Evolutionary conservation across 164 flowering plant species (phyloP), one percentile per base, ranked within the genome.

Genomic region (Tetracentron sinense): DNA sequence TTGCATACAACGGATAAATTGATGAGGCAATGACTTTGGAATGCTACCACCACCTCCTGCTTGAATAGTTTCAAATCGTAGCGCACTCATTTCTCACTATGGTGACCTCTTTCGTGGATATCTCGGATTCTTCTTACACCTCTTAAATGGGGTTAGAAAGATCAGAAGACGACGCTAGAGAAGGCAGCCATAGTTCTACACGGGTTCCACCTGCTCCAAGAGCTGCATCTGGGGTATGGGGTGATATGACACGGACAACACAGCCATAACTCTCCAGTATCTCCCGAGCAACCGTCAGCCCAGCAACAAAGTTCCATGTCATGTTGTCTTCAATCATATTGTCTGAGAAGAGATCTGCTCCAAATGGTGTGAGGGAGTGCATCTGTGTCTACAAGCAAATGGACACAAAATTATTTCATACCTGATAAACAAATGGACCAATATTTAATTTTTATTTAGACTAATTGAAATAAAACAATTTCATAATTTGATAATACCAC

Each of bases 221-320:
- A 42, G 80, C 80, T 7, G 85, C 86, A 64, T 85, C 88, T 5
- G 67, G 66, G 28, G 55, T 70, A 52, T 88, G 77, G 29, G 96
- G 97, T 27, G 97, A 93, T 64, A 83, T 81, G 25, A 89, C 86
- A 54, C 96, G 86, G 46, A 93, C 79, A 28, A 90, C 91, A 68
- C 92, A 86, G 16, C 98, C 97, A 64, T 90, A 89, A 66, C 83
- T 89, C 76, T 93, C 97, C 22, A 93, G 80, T 73, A 93, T 85
- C 74, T 93, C 97, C 42, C 91, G 88, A 42, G 98, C 98, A 30
- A 93, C 85, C 26, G 92, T 85, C 60, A 88, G 63, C 49, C 98
- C 96, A 46, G 96, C 92, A n/a, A 93, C 80, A 64, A 93, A 92
- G 75, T 90, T 93, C 98, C 98, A 93, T 22, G 97, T 83, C 95